Evolutionary conservation across 1,284 basidiomycete genomes (phyloP).

Genomic region (Kwoniella shivajii): DNA sequence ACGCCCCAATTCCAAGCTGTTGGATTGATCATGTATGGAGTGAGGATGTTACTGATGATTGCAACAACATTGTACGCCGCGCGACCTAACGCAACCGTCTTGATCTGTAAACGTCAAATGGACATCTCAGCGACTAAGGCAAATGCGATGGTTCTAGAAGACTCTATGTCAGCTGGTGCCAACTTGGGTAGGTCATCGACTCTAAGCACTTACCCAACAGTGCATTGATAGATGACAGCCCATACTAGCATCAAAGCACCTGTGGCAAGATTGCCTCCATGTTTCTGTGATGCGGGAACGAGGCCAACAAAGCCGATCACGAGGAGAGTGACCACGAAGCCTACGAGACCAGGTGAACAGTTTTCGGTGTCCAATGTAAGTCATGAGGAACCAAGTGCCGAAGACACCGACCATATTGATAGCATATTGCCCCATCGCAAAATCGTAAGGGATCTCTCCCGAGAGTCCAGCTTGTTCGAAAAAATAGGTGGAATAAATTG

Average conservation of each 20-base stretch:
- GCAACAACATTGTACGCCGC: slow-evolving; percentile 54
- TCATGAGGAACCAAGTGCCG: slow-evolving; percentile 52
- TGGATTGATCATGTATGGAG: slow-evolving; percentile 20
- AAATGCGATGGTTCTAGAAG: slow-evolving; percentile 39
- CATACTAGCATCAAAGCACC: slow-evolving; percentile 56
- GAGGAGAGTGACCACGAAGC: slow-evolving; percentile 55
- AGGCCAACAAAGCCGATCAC: slow-evolving; percentile 58
- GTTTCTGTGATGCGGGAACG: slow-evolving; percentile 31
- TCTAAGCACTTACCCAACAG: slow-evolving; percentile 43
- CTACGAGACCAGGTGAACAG: slow-evolving; percentile 55
- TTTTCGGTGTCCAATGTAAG: slow-evolving; percentile 53
- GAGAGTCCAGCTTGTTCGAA: slow-evolving; percentile 55
- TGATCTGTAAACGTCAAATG: slow-evolving; percentile 54
- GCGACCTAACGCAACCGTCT: slow-evolving; percentile 56
- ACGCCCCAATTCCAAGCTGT: slow-evolving; percentile 29
- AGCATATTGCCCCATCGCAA: slow-evolving; percentile 52
- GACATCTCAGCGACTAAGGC: slow-evolving; percentile 57
- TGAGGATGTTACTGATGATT: slow-evolving; percentile 8
- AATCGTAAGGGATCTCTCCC: slow-evolving; percentile 50
- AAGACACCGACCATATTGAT: slow-evolving; percentile 45
- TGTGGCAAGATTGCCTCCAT: slow-evolving; percentile 47
- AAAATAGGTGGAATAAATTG: slow-evolving; percentile 52
- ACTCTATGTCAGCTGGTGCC: neutral
- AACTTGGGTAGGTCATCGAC: neutral
- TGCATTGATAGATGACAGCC: slow-evolving; percentile 51